These are phyloP conservation scores for Neofusicoccum cordaticola DNA, from an alignment of 2,329 filamentous ascomycete genomes.

Conservation along the genomic window DNA sequence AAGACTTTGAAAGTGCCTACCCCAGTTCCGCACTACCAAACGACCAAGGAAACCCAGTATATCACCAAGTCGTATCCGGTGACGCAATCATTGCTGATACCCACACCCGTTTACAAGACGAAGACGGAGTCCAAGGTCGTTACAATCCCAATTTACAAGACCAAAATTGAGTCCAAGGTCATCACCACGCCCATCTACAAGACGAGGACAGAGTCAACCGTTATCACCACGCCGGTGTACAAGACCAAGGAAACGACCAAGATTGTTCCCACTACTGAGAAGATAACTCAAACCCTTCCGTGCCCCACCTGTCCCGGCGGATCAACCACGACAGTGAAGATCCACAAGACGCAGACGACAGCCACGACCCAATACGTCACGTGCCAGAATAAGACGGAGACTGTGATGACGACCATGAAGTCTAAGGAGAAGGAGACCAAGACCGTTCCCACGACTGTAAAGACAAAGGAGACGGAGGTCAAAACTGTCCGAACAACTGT, in stretches of 20 bases:
- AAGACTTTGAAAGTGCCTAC: background rate
- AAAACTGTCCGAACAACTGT: background rate
- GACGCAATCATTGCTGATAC: background rate
- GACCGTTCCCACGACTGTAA: background rate
- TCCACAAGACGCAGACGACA: background rate
- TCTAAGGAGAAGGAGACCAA: background rate
- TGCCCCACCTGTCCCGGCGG: background rate
- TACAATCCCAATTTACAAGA: background rate
- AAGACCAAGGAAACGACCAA: background rate
- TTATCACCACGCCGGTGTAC: background rate
- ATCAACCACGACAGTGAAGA: background rate
- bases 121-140: background rate
- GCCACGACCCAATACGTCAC: background rate
- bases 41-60: background rate
- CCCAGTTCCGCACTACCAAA: background rate
- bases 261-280: background rate
- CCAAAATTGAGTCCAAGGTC: background rate
- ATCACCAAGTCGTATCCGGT: background rate
- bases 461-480: too few relatives aligned
- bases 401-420: background rate
- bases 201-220: background rate
- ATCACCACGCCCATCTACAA: background rate
- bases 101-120: background rate
- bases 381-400: background rate
- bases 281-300: background rate